Evolutionary conservation across 345 rosid species (phyloP).

Genomic region (Nasturtium officinale): DNA sequence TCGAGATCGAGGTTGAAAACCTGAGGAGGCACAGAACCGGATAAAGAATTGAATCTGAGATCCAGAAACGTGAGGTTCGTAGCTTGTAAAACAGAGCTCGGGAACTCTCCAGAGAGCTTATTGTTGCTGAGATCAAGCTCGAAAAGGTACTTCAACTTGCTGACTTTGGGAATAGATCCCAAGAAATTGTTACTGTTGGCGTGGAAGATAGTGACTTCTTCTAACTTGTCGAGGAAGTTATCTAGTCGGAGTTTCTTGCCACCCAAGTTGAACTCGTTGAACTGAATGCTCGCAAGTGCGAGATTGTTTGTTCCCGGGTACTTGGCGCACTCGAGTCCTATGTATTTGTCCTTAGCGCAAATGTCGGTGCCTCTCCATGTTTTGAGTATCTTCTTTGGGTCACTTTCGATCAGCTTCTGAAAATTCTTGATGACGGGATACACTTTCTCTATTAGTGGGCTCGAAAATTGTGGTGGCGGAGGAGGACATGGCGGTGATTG

Average conservation of each 20-base stretch:
- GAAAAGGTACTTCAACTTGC: slow-evolving; percentile 66
- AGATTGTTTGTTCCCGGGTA: slow-evolving; percentile 77
- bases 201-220: slow-evolving; percentile 76
- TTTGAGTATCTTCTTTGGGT: slow-evolving; percentile 65
- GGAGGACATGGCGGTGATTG: slow-evolving; percentile 20
- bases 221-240: slow-evolving; percentile 70
- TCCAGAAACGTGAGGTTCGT: slow-evolving; percentile 61
- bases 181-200: slow-evolving; percentile 79
- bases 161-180: slow-evolving; percentile 57
- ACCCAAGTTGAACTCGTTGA: slow-evolving; percentile 70
- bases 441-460: slow-evolving; percentile 42
- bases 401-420: slow-evolving; percentile 64
- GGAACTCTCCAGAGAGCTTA: slow-evolving; percentile 72
- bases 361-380: slow-evolving; percentile 76
- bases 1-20: slow-evolving; percentile 64
- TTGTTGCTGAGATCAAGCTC: slow-evolving; percentile 90
- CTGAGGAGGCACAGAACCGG: slow-evolving; percentile 74
- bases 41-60: slow-evolving; percentile 68
- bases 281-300: slow-evolving; percentile 74
- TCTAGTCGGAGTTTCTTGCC: slow-evolving; percentile 62
- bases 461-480: slow-evolving; percentile 15
- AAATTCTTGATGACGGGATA: slow-evolving; percentile 75
- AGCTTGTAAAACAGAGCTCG: slow-evolving; percentile 59
- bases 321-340: slow-evolving; percentile 72
- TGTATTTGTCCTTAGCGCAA: slow-evolving; percentile 54